A percentile compares a stretch with the other conserved stretches of the same genome.
phyloP scores from a whole-genome alignment of 2,329 filamentous ascomycete genomes.

The Penicillium sp. region DNA sequence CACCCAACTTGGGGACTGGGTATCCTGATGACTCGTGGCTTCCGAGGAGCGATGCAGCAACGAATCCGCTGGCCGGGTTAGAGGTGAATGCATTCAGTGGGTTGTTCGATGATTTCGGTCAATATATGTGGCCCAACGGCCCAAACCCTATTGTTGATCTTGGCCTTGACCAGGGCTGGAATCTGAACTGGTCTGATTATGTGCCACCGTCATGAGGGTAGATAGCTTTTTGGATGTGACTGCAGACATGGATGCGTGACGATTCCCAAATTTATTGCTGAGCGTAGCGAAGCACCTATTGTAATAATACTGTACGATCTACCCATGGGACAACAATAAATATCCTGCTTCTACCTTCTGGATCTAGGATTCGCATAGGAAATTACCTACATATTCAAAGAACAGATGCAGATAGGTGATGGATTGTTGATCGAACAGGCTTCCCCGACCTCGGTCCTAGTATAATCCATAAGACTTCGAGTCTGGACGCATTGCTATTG shows the following conservation, averaged over 20 bases:
- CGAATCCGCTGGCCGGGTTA: constrained; percentile 20
- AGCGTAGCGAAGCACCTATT: no score
- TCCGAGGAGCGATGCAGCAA: constrained; percentile 20
- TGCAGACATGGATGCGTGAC: no score
- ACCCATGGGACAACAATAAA: not conserved
- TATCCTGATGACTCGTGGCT: constrained; percentile 20
- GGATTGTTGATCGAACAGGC: no score
- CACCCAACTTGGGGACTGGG: constrained; percentile 1
- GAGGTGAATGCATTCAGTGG: constrained; percentile 25
- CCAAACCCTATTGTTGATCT: constrained; percentile 28
- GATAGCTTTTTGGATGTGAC: not conserved
- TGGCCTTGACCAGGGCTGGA: constrained; percentile 42
- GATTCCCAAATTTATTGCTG: no score
- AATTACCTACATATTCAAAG: not conserved
- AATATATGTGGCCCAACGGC: constrained; percentile 23
- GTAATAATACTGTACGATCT: no score
- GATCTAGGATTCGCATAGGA: no score
- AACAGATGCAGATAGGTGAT: no score
- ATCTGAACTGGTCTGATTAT: constrained; percentile 37
- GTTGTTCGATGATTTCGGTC: constrained; percentile 24
- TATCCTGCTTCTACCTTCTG: not conserved
- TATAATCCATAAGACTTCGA: no score
- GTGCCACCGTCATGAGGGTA: not conserved
- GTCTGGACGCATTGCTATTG: no score
- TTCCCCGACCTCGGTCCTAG: no score